Base-by-base conservation (phyloP, 331 rosid genomes). In the Arachis monticola region DNA sequence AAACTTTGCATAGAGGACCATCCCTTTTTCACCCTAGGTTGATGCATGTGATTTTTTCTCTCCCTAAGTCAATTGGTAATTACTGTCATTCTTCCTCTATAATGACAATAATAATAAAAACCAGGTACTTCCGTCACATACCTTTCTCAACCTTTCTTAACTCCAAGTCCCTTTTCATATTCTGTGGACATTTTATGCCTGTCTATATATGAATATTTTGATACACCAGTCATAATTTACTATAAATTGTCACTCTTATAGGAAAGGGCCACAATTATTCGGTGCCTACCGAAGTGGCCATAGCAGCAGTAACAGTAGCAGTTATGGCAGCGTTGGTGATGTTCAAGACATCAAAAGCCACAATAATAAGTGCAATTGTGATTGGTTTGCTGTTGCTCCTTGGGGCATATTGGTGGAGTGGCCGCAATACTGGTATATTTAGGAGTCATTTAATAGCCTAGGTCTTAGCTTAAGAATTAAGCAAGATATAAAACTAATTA, bases 351-450 rank as follows among this genome's bases (percentile, higher is more conserved):
- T 80, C 87, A 75, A 83, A 61, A 85, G 82, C 96, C 85, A 80
- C 83, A 80, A 74, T 83, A 69, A 85, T 79, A 80, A 88, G 89
- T 81, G 86, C 88, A 73, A 61, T 90, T 84, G 79, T 92, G 87
- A 89, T 88, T 84, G 90, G 87, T 83, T 83, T 82, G 85, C 86
- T 90, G 88, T 82, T 88, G 89, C 82, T 87, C 78, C 79, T 91
- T 75, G 89, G 95, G 93, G 87, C 91, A 68, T 70, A 14, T 83
- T 85, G 89, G 94, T 92, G 95, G 92, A 85, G 77, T 82, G 89
- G 95, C 85, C 67, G 65, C 83, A 76, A 38, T 79, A 80, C 90
- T 84, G 85, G 88, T 83, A 75, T 82, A 79, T 76, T 72, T 83
- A 84, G 82, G 82, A 83, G 87, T 88, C 86, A 13, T 81, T 80